Evolutionary conservation across 352 stramenopile species (phyloP).

Genomic region (Pythium dissimile): DNA sequence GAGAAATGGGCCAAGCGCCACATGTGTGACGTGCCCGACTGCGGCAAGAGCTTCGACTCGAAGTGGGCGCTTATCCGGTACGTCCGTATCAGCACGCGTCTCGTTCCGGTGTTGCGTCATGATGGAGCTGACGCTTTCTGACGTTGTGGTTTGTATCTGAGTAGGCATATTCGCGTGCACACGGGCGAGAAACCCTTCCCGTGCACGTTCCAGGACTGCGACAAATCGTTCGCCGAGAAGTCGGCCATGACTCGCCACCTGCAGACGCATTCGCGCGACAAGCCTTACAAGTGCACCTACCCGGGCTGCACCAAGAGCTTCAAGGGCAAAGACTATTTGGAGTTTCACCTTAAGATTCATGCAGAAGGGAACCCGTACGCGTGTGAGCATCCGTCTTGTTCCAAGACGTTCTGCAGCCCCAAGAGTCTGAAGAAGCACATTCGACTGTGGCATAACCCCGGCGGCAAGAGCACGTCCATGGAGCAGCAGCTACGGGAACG

Average conservation of each 20-base stretch:
- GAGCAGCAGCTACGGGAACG: conserved; percentile 80
- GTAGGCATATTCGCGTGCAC: conserved; percentile 83
- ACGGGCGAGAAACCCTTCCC: conserved; percentile 87
- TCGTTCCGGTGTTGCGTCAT: background rate
- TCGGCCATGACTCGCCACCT: conserved; percentile 84
- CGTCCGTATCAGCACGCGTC: background rate
- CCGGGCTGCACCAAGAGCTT: conserved; percentile 85
- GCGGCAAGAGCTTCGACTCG: conserved; percentile 83
- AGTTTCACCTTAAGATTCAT: conserved; percentile 86
- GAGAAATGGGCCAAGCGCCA: conserved; percentile 75
- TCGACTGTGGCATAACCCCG: conserved; percentile 75
- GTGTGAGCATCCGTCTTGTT: conserved; percentile 74
- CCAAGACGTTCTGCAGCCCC: conserved; percentile 81
- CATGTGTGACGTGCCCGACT: conserved; percentile 58
- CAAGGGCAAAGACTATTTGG: conserved; percentile 82
- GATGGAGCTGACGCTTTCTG: background rate
- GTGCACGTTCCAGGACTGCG: conserved; percentile 76
- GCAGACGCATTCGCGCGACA: conserved; percentile 81
- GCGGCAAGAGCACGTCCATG: conserved; percentile 81
- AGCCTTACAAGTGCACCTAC: conserved; percentile 86
- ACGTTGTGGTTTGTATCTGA: background rate
- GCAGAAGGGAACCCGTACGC: conserved; percentile 77
- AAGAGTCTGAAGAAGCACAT: conserved; percentile 87
- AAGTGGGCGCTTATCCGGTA: conserved; percentile 82
- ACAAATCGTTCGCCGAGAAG: conserved; percentile 89